phyloP scores from a whole-genome alignment of 345 rosid species.

The Cardiospermum halicacabum region DNA sequence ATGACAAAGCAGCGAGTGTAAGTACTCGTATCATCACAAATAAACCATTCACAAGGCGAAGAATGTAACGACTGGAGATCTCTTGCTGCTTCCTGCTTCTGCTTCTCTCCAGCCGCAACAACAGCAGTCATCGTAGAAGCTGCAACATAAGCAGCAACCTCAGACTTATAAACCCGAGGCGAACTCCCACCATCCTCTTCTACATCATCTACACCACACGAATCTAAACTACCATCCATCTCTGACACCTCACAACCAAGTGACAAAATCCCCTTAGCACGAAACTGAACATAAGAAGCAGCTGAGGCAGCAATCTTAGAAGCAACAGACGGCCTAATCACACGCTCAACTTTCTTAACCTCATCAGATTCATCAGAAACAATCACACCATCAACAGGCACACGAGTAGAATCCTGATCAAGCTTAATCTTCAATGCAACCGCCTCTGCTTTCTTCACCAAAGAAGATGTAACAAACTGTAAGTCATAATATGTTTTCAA shows the following conservation, averaged over 20 bases:
- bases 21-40: constrained; percentile 73
- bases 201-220: constrained; percentile 11
- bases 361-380: constrained; percentile 1
- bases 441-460: constrained; percentile 71
- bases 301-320: constrained; percentile 93
- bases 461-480: constrained; percentile 70
- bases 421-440: constrained; percentile 49
- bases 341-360: constrained; percentile 27
- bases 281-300: constrained; percentile 68
- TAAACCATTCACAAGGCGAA: constrained; percentile 88
- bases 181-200: constrained; percentile 26
- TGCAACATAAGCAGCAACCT: constrained; percentile 75
- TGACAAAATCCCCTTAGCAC: constrained; percentile 35
- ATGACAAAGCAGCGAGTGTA: constrained; percentile 75
- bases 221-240: constrained; percentile 12
- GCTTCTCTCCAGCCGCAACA: constrained; percentile 84
- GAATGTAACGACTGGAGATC: constrained; percentile 77
- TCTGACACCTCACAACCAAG: constrained; percentile 22
- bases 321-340: constrained; percentile 48
- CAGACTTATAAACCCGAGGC: constrained; percentile 48
- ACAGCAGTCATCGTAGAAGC: constrained; percentile 81
- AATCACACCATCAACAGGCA: constrained; percentile 22
- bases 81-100: constrained; percentile 65
- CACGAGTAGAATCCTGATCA: constrained; percentile 41
- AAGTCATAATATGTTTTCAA: constrained; percentile 58